These are phyloP conservation scores for Acrodontium crateriforme DNA, from an alignment of 2,329 filamentous ascomycete genomes.

Conservation along the genomic window DNA sequence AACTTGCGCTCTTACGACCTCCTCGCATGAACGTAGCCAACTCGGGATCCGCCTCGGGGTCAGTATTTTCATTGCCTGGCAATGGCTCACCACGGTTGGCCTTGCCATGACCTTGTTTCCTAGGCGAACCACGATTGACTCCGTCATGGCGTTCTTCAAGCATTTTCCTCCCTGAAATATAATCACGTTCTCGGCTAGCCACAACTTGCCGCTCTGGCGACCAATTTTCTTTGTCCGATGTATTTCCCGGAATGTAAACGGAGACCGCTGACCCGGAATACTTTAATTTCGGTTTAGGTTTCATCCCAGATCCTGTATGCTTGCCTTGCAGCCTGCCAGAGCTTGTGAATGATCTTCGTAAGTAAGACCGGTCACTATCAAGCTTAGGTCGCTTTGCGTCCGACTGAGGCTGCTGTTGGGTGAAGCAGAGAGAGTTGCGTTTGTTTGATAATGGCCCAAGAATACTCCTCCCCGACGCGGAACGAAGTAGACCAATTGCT, in stretches of 20 bases:
- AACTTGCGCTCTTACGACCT: constrained; percentile 21
- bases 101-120: constrained; percentile 1
- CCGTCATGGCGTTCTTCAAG: no score
- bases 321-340: constrained; percentile 18
- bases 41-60: constrained; percentile 44
- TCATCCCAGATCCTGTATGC: not conserved
- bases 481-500: constrained; percentile 68
- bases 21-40: constrained; percentile 61
- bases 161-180: no score
- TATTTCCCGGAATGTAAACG: constrained; percentile 42
- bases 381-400: constrained; percentile 33
- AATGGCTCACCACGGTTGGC: constrained; percentile 1
- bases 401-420: constrained; percentile 7
- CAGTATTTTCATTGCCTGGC: constrained; percentile 18
- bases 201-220: constrained; percentile 31
- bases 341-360: constrained; percentile 19
- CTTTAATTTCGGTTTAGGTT: constrained; percentile 12
- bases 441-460: constrained; percentile 45
- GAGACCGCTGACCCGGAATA: constrained; percentile 15
- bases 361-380: constrained; percentile 19
- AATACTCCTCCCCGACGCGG: constrained; percentile 45
- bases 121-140: no score
- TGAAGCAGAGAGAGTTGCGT: constrained; percentile 46
- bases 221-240: constrained; percentile 96
- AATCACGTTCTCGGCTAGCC: no score